Conservation (phyloP, 2,329 filamentous ascomycete species). For the Diplodia intermedia region DNA sequence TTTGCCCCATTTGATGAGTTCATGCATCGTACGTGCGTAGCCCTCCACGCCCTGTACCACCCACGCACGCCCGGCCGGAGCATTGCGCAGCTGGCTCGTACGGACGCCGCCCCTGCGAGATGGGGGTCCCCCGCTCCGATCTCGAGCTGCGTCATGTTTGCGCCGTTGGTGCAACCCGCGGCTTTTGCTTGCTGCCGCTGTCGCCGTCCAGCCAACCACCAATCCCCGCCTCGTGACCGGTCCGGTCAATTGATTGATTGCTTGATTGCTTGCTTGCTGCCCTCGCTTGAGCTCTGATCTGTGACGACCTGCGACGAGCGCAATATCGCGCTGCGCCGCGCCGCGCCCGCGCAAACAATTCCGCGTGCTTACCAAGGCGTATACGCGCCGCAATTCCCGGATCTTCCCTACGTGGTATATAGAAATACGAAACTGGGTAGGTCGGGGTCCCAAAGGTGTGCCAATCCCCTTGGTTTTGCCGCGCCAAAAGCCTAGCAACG, state of each 20-base stretch:
- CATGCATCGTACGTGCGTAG: slow-evolving; percentile 30
- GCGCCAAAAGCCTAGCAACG: slow-evolving; percentile 16
- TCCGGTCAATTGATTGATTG: not conserved
- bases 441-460: not conserved
- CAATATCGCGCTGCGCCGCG: slow-evolving; percentile 16
- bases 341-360: not conserved
- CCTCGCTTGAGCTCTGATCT: not conserved
- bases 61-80: not conserved
- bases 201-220: not conserved
- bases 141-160: slow-evolving; percentile 1
- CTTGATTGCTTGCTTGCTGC: not conserved
- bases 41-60: slow-evolving; percentile 19
- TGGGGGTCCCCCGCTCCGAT: slow-evolving; percentile 7
- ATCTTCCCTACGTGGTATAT: slow-evolving; percentile 4
- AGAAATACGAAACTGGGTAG: slow-evolving; percentile 8
- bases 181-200: not conserved
- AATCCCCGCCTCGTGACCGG: not conserved
- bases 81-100: not conserved
- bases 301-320: slow-evolving; percentile 21
- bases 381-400: not conserved
- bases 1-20: slow-evolving; percentile 29
- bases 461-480: slow-evolving; percentile 23
- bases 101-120: not conserved
- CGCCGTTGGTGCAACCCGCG: slow-evolving; percentile 1
- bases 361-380: slow-evolving; percentile 13